phyloP scores from a whole-genome alignment of 768 basidiomycete species.

The Agrocybe pediades region DNA sequence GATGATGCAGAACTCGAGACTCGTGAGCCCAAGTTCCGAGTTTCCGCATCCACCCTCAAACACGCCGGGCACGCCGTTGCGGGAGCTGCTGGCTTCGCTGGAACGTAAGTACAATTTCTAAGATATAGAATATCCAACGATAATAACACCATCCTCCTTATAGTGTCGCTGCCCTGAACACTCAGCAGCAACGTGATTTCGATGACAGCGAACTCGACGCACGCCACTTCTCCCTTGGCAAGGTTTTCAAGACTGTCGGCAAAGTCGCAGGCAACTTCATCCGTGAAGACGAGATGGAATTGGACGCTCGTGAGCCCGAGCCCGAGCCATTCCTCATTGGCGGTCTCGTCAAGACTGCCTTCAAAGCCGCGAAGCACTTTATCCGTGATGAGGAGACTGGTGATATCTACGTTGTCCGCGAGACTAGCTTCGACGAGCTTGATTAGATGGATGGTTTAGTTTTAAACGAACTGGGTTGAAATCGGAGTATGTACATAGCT shows the following conservation, averaged over 20 bases:
- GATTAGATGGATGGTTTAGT: neutral
- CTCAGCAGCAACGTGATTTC: conserved; percentile 5
- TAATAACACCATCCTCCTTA: neutral
- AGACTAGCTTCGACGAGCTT: conserved; percentile 4
- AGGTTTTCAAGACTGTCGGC: conserved; percentile 3
- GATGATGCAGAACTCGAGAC: neutral
- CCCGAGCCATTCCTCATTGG: neutral
- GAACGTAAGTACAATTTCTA: neutral
- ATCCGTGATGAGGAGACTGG: neutral
- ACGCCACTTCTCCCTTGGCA: conserved; percentile 1
- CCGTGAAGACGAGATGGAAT: neutral
- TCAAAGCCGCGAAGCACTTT: neutral
- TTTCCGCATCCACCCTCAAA: conserved; percentile 1
- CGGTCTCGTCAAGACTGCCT: neutral
- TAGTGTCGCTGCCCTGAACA: conserved; percentile 4
- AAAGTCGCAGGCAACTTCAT: conserved; percentile 5
- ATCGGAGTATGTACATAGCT: neutral
- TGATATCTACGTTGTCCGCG: neutral
- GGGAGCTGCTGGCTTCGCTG: conserved; percentile 6
- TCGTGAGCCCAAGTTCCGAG: neutral
- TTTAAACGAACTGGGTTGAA: neutral
- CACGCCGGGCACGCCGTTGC: neutral
- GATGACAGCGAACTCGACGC: conserved; percentile 2
- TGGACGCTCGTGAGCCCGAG: neutral
- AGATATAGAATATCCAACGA: neutral